Percentiles rank a stretch among this genome's conserved stretches.
These are phyloP conservation scores for Phaeotremella fagi DNA, from an alignment of 768 basidiomycete species.

Conservation along the genomic window DNA sequence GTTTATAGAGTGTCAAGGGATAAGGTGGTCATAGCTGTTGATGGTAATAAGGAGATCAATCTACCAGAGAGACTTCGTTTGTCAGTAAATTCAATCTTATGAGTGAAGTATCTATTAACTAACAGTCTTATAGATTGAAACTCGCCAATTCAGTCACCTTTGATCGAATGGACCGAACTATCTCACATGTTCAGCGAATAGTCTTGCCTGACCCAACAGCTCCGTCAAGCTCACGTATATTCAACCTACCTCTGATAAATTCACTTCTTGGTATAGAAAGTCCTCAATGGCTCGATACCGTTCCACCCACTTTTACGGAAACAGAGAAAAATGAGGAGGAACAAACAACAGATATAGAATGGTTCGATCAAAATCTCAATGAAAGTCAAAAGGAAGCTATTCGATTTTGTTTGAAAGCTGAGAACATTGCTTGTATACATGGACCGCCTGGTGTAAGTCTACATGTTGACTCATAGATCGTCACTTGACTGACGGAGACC, in stretches of 20 bases:
- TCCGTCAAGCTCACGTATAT: slow-evolving; percentile 46
- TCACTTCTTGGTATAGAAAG: slow-evolving; percentile 65
- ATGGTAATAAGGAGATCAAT: slow-evolving; percentile 61
- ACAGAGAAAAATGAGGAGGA: slow-evolving; percentile 30
- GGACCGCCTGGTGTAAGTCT: slow-evolving; percentile 75
- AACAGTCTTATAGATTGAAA: slow-evolving; percentile 56
- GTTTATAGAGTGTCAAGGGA: slow-evolving; percentile 83
- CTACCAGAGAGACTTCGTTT: slow-evolving; percentile 79
- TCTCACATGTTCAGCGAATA: slow-evolving; percentile 61
- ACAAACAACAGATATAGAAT: slow-evolving; percentile 51
- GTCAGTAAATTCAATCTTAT: slow-evolving; percentile 36
- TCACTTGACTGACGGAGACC: slow-evolving; percentile 32
- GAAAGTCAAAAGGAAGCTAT: slow-evolving; percentile 78
- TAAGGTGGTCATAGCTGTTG: slow-evolving; percentile 73
- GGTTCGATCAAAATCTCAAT: slow-evolving; percentile 74
- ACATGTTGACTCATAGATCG: not conserved
- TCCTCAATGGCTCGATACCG: slow-evolving; percentile 23
- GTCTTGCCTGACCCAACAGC: slow-evolving; percentile 24
- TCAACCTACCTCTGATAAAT: slow-evolving; percentile 55
- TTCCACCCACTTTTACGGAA: slow-evolving; percentile 48
- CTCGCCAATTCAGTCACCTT: slow-evolving; percentile 89
- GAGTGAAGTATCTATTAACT: not conserved
- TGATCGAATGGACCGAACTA: slow-evolving; percentile 83
- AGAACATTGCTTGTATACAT: slow-evolving; percentile 86
- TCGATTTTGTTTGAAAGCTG: slow-evolving; percentile 69